These are phyloP conservation scores for Suillus luteus DNA, from an alignment of 768 basidiomycete genomes.

Conservation along the genomic window DNA sequence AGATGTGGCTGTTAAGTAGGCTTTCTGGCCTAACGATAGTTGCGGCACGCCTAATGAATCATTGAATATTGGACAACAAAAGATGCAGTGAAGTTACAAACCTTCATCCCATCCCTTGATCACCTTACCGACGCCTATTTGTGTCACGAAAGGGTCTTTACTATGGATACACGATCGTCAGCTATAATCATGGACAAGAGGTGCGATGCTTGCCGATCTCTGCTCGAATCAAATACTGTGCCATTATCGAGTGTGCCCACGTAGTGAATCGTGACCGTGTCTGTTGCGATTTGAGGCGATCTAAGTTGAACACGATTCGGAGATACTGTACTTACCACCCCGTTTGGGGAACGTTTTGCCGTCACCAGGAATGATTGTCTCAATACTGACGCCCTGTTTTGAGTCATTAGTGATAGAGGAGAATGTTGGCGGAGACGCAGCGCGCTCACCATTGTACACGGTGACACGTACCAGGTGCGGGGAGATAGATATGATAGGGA, in stretches of 20 bases:
- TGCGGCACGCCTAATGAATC: conserved; percentile 64
- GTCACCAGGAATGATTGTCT: conserved; percentile 62
- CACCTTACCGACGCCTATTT: conserved; percentile 80
- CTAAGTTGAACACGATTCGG: conserved; percentile 10
- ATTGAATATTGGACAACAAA: conserved; percentile 14
- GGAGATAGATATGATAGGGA: conserved; percentile 26
- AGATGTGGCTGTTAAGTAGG: conserved; percentile 62
- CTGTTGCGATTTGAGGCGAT: conserved; percentile 42
- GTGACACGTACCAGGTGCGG: conserved; percentile 32
- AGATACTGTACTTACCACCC: conserved; percentile 56
- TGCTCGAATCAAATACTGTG: conserved; percentile 71
- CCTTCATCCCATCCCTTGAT: conserved; percentile 94
- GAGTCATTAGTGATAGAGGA: conserved; percentile 9
- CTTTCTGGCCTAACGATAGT: conserved; percentile 78
- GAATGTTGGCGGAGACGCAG: conserved; percentile 7
- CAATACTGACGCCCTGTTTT: conserved; percentile 69
- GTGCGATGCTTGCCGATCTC: conserved; percentile 59
- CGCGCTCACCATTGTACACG: conserved; percentile 33
- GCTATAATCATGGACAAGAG: neutral
- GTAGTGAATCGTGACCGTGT: conserved; percentile 78
- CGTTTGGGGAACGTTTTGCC: conserved; percentile 61
- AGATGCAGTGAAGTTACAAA: conserved; percentile 31
- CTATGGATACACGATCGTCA: conserved; percentile 39
- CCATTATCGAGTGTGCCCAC: conserved; percentile 70
- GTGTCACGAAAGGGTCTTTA: conserved; percentile 58